Percentiles rank a stretch among this genome's conserved stretches.
Evolutionary conservation across 306 rosid species (phyloP).

Genomic region (Fagus crenata): DNA sequence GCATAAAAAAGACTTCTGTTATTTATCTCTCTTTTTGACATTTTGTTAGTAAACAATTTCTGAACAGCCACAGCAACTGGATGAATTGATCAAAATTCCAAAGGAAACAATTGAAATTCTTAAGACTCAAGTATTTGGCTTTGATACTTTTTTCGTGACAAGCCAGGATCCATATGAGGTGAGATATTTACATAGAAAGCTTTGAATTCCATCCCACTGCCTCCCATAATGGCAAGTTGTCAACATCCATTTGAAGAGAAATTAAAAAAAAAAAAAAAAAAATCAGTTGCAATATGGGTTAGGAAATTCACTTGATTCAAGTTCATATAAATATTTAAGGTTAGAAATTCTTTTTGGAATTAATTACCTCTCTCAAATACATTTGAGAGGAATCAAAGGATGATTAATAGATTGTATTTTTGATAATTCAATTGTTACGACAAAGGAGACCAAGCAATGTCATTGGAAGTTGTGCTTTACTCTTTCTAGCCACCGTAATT

Average conservation of each 20-base stretch:
- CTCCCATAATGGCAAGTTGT: slow-evolving; percentile 11
- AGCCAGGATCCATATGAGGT: slow-evolving; percentile 97
- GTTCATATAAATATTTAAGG: slow-evolving; percentile 2
- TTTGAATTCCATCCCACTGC: slow-evolving; percentile 11
- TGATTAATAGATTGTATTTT: neutral
- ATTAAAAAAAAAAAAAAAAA: neutral
- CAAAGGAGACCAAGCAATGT: too few relatives aligned
- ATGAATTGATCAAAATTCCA: slow-evolving; percentile 68
- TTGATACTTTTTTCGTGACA: slow-evolving; percentile 90
- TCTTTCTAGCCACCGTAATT: neutral
- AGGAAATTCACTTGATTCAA: neutral
- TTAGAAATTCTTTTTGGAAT: neutral
- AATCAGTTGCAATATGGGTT: neutral
- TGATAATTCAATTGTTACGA: neutral
- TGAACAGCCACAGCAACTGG: slow-evolving; percentile 80
- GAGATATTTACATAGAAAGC: slow-evolving; percentile 19
- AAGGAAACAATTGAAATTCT: slow-evolving; percentile 81
- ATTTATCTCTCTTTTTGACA: slow-evolving; percentile 27
- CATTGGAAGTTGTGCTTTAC: neutral
- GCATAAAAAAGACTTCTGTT: slow-evolving; percentile 23
- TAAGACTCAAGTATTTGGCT: slow-evolving; percentile 87
- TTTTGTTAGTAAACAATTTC: slow-evolving; percentile 24
- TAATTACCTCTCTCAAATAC: neutral
- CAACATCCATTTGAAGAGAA: slow-evolving; percentile 2
- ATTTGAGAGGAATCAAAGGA: neutral